These are phyloP conservation scores for Saturnispora silvae DNA, from an alignment of 805 yeast genomes.

Conservation along the genomic window DNA sequence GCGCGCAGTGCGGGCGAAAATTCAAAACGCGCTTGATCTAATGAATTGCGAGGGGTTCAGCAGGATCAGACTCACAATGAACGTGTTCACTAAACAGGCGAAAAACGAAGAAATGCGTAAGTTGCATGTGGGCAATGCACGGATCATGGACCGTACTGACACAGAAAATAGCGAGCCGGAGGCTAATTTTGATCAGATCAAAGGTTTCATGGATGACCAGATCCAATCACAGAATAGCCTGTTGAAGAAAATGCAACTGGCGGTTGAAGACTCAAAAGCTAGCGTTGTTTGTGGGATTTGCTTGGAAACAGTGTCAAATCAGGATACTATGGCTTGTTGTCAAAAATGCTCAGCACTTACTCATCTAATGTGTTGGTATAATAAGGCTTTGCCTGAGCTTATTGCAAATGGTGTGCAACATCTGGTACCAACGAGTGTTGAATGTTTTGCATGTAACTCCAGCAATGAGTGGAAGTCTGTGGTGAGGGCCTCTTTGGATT, in stretches of 20 bases:
- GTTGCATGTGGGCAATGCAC: no score
- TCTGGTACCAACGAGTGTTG: conserved; percentile 20
- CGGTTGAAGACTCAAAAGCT: no score
- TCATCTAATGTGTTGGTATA: conserved; percentile 30
- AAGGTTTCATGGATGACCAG: conserved; percentile 12
- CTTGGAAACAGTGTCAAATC: conserved; percentile 17
- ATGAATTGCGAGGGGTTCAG: conserved; percentile 34
- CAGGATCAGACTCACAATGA: conserved; percentile 35
- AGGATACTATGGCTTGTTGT: no score
- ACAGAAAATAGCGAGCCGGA: no score
- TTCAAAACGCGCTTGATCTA: conserved; percentile 35
- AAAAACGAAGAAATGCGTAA: no score
- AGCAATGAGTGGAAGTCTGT: conserved; percentile 25
- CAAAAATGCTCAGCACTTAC: conserved; percentile 20
- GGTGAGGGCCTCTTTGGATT: no score
- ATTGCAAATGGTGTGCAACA: conserved; percentile 9
- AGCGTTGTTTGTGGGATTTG: no score
- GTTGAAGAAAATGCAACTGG: no score
- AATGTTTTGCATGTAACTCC: conserved; percentile 18
- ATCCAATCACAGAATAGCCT: no score
- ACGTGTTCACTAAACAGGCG: conserved; percentile 29
- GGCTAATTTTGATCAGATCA: conserved; percentile 25
- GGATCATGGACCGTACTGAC: no score
- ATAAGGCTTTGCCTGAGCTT: conserved; percentile 8
- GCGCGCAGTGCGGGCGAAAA: conserved; percentile 31